These are phyloP conservation scores for Ulvella scutata DNA, from an alignment of 139 green algal species.

Conservation along the genomic window DNA sequence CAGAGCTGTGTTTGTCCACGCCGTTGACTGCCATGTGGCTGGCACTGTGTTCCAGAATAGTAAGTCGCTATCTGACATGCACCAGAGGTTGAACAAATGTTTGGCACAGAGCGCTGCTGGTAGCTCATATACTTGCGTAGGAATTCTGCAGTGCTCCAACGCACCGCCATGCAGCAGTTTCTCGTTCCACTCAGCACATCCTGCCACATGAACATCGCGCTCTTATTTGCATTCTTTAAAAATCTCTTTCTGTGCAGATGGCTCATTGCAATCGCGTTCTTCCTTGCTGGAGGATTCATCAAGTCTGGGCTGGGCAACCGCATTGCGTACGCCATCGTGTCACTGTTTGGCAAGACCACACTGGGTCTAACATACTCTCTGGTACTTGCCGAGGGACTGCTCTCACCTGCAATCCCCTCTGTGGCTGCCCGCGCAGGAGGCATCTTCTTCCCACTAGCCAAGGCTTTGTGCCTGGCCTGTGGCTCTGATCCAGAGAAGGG, in stretches of 20 bases:
- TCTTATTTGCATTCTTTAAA: too few relatives aligned
- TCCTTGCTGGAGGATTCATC: slow-evolving; percentile 95
- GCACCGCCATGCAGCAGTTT: too few relatives aligned
- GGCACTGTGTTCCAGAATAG: too few relatives aligned
- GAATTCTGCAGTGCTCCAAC: too few relatives aligned
- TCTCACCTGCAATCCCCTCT: slow-evolving; percentile 94
- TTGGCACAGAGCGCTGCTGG: too few relatives aligned
- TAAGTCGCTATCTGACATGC: too few relatives aligned
- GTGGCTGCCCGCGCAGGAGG: slow-evolving; percentile 85
- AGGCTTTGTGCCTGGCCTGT: slow-evolving; percentile 84
- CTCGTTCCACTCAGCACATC: too few relatives aligned
- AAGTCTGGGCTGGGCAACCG: slow-evolving; percentile 93
- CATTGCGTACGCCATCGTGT: slow-evolving; percentile 93
- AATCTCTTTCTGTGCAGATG: slow-evolving; percentile 21
- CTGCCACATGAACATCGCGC: too few relatives aligned
- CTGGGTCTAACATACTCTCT: slow-evolving; percentile 92
- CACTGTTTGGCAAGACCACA: slow-evolving; percentile 89
- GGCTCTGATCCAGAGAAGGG: slow-evolving; percentile 78
- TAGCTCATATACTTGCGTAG: too few relatives aligned
- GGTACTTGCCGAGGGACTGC: slow-evolving; percentile 84
- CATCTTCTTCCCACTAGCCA: slow-evolving; percentile 97
- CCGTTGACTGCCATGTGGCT: too few relatives aligned
- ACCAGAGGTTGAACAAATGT: too few relatives aligned
- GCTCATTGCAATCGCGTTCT: slow-evolving; percentile 99
- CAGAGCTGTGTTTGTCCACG: too few relatives aligned